Conservation (phyloP, 2,329 filamentous ascomycete species). For the Cytospora piceicola region DNA sequence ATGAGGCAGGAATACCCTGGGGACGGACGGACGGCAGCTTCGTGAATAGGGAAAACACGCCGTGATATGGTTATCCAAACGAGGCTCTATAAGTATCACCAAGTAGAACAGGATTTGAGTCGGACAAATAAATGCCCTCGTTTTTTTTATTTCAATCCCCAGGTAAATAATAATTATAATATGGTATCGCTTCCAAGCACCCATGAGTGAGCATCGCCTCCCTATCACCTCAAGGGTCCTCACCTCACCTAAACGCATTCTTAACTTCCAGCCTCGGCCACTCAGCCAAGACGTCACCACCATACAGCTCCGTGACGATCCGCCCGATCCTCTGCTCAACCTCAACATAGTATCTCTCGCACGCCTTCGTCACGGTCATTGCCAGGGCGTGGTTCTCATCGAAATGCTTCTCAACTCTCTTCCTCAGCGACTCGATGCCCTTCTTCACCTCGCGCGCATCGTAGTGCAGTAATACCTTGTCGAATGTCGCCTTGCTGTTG, state of each 20-base stretch:
- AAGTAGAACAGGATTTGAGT: neutral
- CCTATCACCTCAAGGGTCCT: neutral
- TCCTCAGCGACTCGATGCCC: conserved; percentile 86
- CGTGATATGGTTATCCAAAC: no score
- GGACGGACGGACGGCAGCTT: neutral
- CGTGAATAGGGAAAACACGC: neutral
- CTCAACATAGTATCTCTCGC: conserved; percentile 65
- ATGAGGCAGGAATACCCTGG: no score
- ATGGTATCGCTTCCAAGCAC: conserved; percentile 8
- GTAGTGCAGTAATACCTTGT: conserved; percentile 80
- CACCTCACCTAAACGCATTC: conserved; percentile 51
- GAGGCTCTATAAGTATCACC: neutral
- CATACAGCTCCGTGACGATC: conserved; percentile 65
- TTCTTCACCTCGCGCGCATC: conserved; percentile 85
- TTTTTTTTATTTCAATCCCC: neutral
- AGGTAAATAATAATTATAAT: neutral
- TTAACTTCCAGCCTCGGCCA: conserved; percentile 69
- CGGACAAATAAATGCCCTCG: neutral
- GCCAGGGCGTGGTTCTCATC: conserved; percentile 71
- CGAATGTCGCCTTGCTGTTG: conserved; percentile 80
- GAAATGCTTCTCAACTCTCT: conserved; percentile 97
- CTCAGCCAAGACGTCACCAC: conserved; percentile 67
- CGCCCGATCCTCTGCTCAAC: conserved; percentile 64
- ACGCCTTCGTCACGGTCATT: conserved; percentile 60
- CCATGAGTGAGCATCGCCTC: neutral